Base-by-base conservation (phyloP, 1,284 basidiomycete species). In the Veloboletus limbatus region DNA sequence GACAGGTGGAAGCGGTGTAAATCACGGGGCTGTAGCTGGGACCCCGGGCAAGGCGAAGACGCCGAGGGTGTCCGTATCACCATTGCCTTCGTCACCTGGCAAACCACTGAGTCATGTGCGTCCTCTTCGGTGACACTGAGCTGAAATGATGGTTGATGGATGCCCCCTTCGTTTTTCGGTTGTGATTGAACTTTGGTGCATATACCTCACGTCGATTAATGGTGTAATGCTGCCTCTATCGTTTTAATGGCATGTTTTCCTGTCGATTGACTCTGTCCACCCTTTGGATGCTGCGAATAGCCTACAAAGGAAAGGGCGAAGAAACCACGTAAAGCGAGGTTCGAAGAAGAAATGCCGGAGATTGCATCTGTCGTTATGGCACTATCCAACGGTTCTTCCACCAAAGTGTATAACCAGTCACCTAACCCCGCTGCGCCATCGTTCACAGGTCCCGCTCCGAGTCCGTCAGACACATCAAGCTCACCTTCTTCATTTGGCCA, bases 101-200 rank as follows among this genome's bases (percentile, higher is more conserved):
- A 81, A 79, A 63, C 81, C 85, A 55, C 69, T 88, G 71, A 82
- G 77, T 69, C 87, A 89, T 81, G 86, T 89, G 79, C 83, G 86
- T 89, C 77, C 76, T 73, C 77, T 80, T 74, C 73, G 81, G 80
- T 79, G 72, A 81, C 77, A 70, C 43, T 63, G 43, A 56, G 54
- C 38, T 60, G 37, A 52, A 60, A 52, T 48, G 48, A 62, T 67
- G 66, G 64, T 64, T 64, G 57, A 64, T 62, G 61, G 63, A 51
- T 47, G 21, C 36, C 28, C 10, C 30, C 34, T 24, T 6, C 21
- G 2, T 41, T 60, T 53, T 58, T 32, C 53, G 34, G 27, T 14
- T 34, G 42, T 52, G 43, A 31, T 36, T 57, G 44, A 39, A 56
- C 44, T 43, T 51, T 48, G 57, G 47, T 57, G 59, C 60, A 48